phyloP scores from a whole-genome alignment of 192 early-diverging fungal genomes.

The Entomortierella lignicola region DNA sequence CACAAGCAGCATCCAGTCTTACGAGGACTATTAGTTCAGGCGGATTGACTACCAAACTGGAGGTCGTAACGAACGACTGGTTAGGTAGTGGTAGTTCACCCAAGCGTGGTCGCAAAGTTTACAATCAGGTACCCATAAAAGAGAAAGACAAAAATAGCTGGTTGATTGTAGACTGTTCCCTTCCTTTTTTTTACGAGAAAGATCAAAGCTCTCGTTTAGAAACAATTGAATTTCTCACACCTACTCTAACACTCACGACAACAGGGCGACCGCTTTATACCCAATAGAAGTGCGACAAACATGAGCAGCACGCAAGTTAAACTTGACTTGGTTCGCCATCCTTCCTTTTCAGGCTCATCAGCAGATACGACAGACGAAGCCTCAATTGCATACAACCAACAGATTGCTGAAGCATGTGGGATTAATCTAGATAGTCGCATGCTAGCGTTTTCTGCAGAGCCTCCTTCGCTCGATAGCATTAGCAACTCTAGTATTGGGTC shows the following conservation, averaged over 20 bases:
- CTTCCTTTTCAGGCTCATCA: constrained; percentile 11
- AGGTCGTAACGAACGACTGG: constrained; percentile 54
- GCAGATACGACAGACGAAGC: constrained; percentile 52
- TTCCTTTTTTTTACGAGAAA: background rate
- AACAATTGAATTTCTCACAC: too few species aligned
- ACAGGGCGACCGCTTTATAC: constrained; percentile 90
- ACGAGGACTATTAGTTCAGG: constrained; percentile 29
- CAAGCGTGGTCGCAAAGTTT: constrained; percentile 30
- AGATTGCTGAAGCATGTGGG: constrained; percentile 85
- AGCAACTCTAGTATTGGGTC: constrained; percentile 32
- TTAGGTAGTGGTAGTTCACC: constrained; percentile 26
- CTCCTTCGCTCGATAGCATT: constrained; percentile 67
- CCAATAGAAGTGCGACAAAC: constrained; percentile 82
- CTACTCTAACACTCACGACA: background rate
- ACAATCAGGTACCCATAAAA: constrained; percentile 4
- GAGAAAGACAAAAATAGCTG: too few species aligned
- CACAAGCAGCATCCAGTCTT: constrained; percentile 24
- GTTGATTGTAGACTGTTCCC: background rate
- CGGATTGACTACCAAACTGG: constrained; percentile 35
- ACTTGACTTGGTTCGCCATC: constrained; percentile 54
- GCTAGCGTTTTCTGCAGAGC: constrained; percentile 80
- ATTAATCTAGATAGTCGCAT: constrained; percentile 85
- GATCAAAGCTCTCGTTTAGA: too few species aligned
- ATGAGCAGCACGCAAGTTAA: constrained; percentile 66
- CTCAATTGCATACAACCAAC: constrained; percentile 65